Base-by-base conservation (phyloP, 1,139 yeast genomes). In the Candida mesenterica region DNA sequence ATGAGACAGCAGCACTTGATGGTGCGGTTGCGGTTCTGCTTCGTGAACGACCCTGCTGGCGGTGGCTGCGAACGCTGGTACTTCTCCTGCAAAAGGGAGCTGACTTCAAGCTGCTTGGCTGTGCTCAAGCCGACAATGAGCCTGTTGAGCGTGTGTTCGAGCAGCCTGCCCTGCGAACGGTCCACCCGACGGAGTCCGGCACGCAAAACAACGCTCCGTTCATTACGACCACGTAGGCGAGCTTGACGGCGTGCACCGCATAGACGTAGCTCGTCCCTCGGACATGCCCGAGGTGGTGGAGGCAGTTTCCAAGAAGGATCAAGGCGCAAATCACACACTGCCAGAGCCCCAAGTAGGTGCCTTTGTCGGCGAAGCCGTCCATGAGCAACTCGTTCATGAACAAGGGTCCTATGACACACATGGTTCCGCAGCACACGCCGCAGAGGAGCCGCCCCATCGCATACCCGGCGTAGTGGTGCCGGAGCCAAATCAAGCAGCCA, bases 361-460 rank as follows among this genome's bases (percentile, higher is more conserved):
- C 54, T 26, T 53, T 42, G 24, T 43, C 40, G 3, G 32, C 27
- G 7, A 33, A 32, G 3, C 38, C 40, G 15, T 46, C 48, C 5
- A 50, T 33, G 4, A 49, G 38, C 10, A 55, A 34, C 28, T 57
- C 59, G 24, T 49, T 42, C 34, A 60, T 50, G 44, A 53, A 55
- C 29, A 53, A 42, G 12, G 59, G 59, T 8, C 50, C 39, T 22
- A 55, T 43, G 17, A 55, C 58, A 2, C 57, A 47, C 17, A 52
- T 46, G 24, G 48, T 43, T 2, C 68, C 68, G 24, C 61, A 55
- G 10, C 57, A 36, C 3, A 53, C 33, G 2, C 68, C 69, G 33
- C 50, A 40, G 3, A 55, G 12, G 4, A 55, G 25, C 24, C 67
- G 39, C 4, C 62, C 62, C n/a, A 35, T 17, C 3, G 49, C 37